A percentile compares a stretch with the other conserved stretches of the same genome.
Evolutionary conservation across 345 rosid genomes (phyloP).

Genomic region (Clausena lansium): DNA sequence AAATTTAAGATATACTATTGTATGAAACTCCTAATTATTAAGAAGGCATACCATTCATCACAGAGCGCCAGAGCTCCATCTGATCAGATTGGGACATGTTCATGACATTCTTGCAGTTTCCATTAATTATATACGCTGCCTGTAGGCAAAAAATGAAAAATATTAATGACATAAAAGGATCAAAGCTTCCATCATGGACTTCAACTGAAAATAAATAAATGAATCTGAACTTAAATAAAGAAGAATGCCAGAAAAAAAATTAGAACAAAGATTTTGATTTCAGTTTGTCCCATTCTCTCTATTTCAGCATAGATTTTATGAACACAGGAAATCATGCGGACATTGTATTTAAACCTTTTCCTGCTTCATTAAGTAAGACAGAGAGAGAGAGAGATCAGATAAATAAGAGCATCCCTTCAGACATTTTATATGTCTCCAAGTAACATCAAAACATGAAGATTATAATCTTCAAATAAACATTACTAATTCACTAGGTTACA

Average conservation of each 20-base stretch:
- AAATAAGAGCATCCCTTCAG: not conserved
- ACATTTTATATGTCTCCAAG: not conserved
- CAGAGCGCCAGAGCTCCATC: conserved; percentile 77
- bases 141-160: conserved; percentile 34
- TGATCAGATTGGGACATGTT: conserved; percentile 95
- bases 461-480: too few species aligned
- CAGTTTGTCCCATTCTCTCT: not conserved
- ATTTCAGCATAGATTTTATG: not conserved
- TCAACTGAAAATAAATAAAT: not conserved
- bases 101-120: conserved; percentile 96
- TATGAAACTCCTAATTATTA: conserved; percentile 1
- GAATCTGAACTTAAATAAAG: not conserved
- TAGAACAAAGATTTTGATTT: not conserved
- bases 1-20: not conserved
- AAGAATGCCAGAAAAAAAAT: not conserved
- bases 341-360: not conserved
- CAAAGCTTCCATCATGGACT: not conserved
- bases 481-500: not conserved
- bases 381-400: not conserved
- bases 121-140: conserved; percentile 91
- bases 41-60: conserved; percentile 65
- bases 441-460: not conserved
- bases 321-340: not conserved
- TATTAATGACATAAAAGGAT: conserved; percentile 7
- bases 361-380: not conserved